Evolutionary conservation across 2,329 filamentous ascomycete genomes (phyloP).

Genomic region (Colletotrichum echinochloae): DNA sequence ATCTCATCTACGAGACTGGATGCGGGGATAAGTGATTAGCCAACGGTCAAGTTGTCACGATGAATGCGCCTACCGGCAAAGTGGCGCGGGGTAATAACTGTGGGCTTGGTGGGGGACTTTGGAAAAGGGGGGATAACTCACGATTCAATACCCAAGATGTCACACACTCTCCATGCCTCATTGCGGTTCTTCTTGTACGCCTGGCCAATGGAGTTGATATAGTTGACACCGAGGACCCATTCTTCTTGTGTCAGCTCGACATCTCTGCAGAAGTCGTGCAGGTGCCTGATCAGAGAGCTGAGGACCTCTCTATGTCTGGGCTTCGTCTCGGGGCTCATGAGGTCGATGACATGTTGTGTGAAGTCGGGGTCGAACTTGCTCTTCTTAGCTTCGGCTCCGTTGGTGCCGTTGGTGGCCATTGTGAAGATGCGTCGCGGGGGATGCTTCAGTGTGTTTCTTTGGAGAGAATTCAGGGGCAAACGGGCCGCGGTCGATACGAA

Average conservation of each 20-base stretch:
- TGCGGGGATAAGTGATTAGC: background rate
- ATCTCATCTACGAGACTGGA: constrained; percentile 39
- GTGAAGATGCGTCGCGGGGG: background rate
- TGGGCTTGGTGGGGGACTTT: background rate
- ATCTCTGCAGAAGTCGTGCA: constrained; percentile 39
- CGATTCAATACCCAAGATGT: constrained; percentile 40
- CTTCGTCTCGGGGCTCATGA: constrained; percentile 40
- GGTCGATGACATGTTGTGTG: constrained; percentile 41
- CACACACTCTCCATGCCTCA: constrained; percentile 40
- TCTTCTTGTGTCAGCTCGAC: constrained; percentile 40
- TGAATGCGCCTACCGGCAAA: background rate
- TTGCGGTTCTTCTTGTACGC: constrained; percentile 42
- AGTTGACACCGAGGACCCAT: constrained; percentile 40
- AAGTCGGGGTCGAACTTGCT: constrained; percentile 42
- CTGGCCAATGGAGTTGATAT: constrained; percentile 41
- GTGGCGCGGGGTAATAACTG: constrained; percentile 7
- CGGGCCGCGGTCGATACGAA: background rate
- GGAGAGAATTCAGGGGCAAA: background rate
- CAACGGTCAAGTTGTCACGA: background rate
- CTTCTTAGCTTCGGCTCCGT: constrained; percentile 10
- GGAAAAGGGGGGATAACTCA: constrained; percentile 8
- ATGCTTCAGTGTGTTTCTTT: constrained; percentile 5
- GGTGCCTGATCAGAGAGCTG: constrained; percentile 36
- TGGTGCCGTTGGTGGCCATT: constrained; percentile 39
- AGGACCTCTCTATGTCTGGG: constrained; percentile 38